A percentile compares a stretch with the other conserved stretches of the same genome.
phyloP scores from a whole-genome alignment of 345 rosid genomes.

The Excoecaria agallocha region DNA sequence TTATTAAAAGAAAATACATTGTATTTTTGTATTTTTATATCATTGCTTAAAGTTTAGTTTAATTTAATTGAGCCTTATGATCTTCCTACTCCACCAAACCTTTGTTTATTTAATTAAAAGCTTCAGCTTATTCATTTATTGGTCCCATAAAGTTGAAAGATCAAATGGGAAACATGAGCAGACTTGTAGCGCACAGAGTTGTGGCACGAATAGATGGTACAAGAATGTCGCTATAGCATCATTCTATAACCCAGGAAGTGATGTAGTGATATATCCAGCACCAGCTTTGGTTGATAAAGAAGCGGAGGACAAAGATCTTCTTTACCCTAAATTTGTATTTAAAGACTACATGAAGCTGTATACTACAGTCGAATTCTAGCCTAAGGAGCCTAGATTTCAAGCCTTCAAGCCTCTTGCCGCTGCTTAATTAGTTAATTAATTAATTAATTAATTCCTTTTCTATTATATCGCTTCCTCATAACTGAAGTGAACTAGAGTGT shows the following conservation, averaged over 20 bases:
- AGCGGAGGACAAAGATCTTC: constrained; percentile 31
- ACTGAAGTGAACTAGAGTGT: too few species aligned
- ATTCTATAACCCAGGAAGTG: constrained; percentile 88
- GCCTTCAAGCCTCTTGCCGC: constrained; percentile 69
- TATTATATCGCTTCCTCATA: too few species aligned
- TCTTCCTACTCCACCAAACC: too few species aligned
- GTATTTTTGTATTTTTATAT: too few species aligned
- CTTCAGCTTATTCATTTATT: too few species aligned
- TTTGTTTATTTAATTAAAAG: too few species aligned
- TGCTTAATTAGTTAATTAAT: too few species aligned
- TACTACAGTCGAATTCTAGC: constrained; percentile 65
- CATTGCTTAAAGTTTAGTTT: too few species aligned
- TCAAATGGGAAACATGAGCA: constrained; percentile 93
- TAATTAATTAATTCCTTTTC: too few species aligned
- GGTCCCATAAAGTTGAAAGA: too few species aligned
- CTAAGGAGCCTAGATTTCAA: constrained; percentile 94
- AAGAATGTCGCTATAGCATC: constrained; percentile 88
- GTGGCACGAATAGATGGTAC: constrained; percentile 68
- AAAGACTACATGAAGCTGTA: constrained; percentile 92
- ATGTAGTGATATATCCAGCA: constrained; percentile 79
- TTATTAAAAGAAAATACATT: too few species aligned
- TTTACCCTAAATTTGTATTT: constrained; percentile 77
- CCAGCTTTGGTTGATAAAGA: constrained; percentile 59
- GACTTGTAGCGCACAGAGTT: constrained; percentile 83
- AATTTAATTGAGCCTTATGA: too few species aligned